These are phyloP conservation scores for Aspergillus viridinutans DNA, from an alignment of 2,329 filamentous ascomycete species.

Conservation along the genomic window DNA sequence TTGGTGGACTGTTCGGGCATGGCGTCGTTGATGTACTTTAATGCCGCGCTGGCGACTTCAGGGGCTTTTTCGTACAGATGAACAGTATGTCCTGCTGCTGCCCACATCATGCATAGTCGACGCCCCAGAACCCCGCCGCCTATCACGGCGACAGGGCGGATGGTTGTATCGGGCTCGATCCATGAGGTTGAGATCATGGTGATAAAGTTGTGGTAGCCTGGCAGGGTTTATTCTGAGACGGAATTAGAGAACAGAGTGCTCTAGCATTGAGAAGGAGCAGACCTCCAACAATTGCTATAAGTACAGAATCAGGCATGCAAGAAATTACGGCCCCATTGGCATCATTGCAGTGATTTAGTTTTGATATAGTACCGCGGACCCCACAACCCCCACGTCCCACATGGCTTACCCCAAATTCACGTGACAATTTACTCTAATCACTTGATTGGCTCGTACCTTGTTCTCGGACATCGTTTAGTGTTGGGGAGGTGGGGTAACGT, in stretches of 20 bases:
- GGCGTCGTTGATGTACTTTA: conserved; percentile 13
- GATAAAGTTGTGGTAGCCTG: not conserved
- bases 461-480: not conserved
- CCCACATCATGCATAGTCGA: conserved; percentile 20
- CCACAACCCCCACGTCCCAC: not conserved
- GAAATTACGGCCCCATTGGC: not conserved
- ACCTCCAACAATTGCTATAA: not conserved
- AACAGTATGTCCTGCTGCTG: conserved; percentile 12
- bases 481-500: not conserved
- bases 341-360: not conserved
- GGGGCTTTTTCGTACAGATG: conserved; percentile 14
- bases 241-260: not conserved
- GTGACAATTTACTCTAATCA: not conserved
- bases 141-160: conserved; percentile 18
- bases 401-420: not conserved
- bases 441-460: not conserved
- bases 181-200: conserved; percentile 15
- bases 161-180: conserved; percentile 15
- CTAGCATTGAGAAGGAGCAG: not conserved
- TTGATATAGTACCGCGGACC: not conserved
- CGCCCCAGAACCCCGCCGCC: conserved; percentile 20
- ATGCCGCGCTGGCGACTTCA: conserved; percentile 3
- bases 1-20: conserved; percentile 12
- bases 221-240: not conserved
- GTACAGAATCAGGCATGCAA: not conserved